phyloP scores from a whole-genome alignment of 108 stramenopile genomes.

The Nitzschia inconspicua region DNA sequence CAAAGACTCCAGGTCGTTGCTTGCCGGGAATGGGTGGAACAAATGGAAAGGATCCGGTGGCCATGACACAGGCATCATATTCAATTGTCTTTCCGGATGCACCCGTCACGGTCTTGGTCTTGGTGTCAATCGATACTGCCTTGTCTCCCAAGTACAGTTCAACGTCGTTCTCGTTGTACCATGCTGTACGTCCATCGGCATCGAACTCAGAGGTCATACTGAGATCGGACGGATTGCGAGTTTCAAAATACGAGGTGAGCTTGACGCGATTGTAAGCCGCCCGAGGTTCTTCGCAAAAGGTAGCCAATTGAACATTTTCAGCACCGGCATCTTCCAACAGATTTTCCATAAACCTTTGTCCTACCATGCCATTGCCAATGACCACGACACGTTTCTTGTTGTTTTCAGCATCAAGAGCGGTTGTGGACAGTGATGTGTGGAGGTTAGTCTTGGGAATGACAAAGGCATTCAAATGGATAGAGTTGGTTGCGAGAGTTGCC shows the following conservation, averaged over 20 bases:
- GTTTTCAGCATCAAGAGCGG: slow-evolving; percentile 15
- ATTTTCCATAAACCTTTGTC: slow-evolving; percentile 92
- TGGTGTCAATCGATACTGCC: slow-evolving; percentile 77
- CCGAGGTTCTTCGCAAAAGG: slow-evolving; percentile 91
- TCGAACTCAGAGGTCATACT: slow-evolving; percentile 86
- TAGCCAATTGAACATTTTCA: slow-evolving; percentile 57
- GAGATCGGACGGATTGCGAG: slow-evolving; percentile 74
- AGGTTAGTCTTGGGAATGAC: neutral
- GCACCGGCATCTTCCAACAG: slow-evolving; percentile 64
- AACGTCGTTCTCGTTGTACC: slow-evolving; percentile 86
- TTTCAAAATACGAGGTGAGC: slow-evolving; percentile 92
- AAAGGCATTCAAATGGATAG: neutral
- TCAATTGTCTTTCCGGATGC: slow-evolving; percentile 65
- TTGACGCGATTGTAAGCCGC: slow-evolving; percentile 94
- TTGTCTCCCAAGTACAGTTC: slow-evolving; percentile 82
- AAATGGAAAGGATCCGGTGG: slow-evolving; percentile 93
- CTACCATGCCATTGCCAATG: slow-evolving; percentile 92
- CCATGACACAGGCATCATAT: slow-evolving; percentile 89
- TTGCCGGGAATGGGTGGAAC: slow-evolving; percentile 93
- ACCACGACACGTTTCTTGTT: slow-evolving; percentile 82
- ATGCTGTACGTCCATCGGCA: slow-evolving; percentile 60
- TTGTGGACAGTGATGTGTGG: neutral
- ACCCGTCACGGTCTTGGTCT: slow-evolving; percentile 77
- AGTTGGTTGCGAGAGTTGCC: neutral
- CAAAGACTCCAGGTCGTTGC: slow-evolving; percentile 89